Evolutionary conservation across 148 eudicot genomes (phyloP).

Genomic region (Chenopodium suecicum): DNA sequence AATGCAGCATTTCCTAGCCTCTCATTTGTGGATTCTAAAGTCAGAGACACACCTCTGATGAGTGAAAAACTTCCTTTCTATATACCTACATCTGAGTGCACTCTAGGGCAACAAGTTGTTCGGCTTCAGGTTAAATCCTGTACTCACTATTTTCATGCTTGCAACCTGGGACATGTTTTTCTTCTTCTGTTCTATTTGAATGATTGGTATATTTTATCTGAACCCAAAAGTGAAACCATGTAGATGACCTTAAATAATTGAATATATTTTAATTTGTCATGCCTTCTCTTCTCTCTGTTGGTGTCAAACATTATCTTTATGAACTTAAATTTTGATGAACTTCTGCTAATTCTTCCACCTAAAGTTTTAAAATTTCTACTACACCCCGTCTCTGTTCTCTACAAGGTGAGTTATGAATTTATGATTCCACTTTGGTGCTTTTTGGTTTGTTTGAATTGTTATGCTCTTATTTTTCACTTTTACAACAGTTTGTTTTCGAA

Average conservation of each 20-base stretch:
- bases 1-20: constrained; percentile 74
- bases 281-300: not conserved
- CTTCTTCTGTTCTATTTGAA: not conserved
- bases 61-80: constrained; percentile 55
- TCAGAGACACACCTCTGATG: constrained; percentile 61
- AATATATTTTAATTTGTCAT: constrained; percentile 8
- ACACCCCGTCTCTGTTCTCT: not conserved
- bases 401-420: not conserved
- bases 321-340: not conserved
- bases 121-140: constrained; percentile 57
- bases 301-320: not conserved
- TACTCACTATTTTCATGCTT: not conserved
- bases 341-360: too few species aligned
- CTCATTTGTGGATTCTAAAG: constrained; percentile 61
- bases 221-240: not conserved
- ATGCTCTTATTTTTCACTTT: constrained; percentile 11
- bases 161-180: not conserved
- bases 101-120: constrained; percentile 64
- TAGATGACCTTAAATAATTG: not conserved
- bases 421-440: not conserved
- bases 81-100: constrained; percentile 62
- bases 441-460: not conserved
- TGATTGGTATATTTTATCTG: not conserved
- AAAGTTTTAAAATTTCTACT: not conserved
- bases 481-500: not conserved